Conservation (phyloP, 768 basidiomycete genomes). For the Steccherinum ochraceum region DNA sequence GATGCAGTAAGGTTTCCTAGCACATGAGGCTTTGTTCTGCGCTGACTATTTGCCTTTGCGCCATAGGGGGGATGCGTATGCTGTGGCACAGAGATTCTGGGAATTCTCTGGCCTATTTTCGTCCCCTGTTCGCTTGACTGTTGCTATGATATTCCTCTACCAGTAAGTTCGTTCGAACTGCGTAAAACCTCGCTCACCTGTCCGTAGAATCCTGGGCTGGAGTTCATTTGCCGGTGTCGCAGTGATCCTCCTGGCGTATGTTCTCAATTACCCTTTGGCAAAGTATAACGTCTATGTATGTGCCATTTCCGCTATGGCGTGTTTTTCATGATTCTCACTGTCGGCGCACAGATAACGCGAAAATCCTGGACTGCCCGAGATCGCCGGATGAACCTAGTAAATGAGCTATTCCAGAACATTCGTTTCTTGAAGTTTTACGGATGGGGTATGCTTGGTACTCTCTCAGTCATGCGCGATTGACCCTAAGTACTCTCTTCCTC, state of each 20-base stretch:
- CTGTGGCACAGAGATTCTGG: slow-evolving; percentile 69
- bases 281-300: slow-evolving; percentile 59
- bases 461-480: not conserved
- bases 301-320: slow-evolving; percentile 2
- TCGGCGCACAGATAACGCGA: slow-evolving; percentile 58
- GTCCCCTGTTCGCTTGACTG: slow-evolving; percentile 55
- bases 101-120: slow-evolving; percentile 60
- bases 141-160: slow-evolving; percentile 68
- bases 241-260: slow-evolving; percentile 55
- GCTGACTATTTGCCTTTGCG: not conserved
- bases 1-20: slow-evolving; percentile 56
- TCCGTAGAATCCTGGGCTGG: slow-evolving; percentile 65
- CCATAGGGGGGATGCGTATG: slow-evolving; percentile 60
- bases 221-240: slow-evolving; percentile 66
- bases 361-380: slow-evolving; percentile 61
- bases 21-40: slow-evolving; percentile 2
- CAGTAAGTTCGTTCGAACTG: slow-evolving; percentile 35
- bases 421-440: slow-evolving; percentile 72
- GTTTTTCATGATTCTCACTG: slow-evolving; percentile 5
- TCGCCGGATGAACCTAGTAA: slow-evolving; percentile 61
- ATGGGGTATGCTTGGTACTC: slow-evolving; percentile 45
- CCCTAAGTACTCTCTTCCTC: slow-evolving; percentile 1
- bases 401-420: slow-evolving; percentile 72
- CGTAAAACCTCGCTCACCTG: not conserved
- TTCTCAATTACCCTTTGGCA: slow-evolving; percentile 62